Evolutionary conservation across 345 rosid genomes (phyloP).

Genomic region (Populus tremula): DNA sequence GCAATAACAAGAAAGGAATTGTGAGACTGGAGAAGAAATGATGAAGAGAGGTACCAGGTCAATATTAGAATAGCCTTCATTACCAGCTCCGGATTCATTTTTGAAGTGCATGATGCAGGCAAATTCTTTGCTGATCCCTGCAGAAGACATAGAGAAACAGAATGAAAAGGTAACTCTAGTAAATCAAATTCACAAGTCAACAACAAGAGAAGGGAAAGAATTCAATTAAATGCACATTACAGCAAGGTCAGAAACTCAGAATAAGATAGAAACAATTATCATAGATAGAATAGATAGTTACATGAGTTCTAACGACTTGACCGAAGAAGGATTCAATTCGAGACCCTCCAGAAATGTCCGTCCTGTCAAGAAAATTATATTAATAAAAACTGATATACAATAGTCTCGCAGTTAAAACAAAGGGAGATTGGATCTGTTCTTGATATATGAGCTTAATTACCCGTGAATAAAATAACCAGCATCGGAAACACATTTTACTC

Average conservation of each 20-base stretch:
- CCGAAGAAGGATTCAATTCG: constrained; percentile 54
- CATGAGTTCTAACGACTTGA: constrained; percentile 78
- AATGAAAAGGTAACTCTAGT: background rate
- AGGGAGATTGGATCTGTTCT: background rate
- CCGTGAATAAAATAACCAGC: constrained; percentile 87
- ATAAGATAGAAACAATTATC: background rate
- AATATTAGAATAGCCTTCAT: background rate
- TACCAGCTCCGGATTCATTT: constrained; percentile 66
- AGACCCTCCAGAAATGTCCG: constrained; percentile 66
- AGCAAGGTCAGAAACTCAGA: background rate
- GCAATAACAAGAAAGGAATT: constrained; percentile 16
- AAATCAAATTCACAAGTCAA: background rate
- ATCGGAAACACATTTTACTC: constrained; percentile 89
- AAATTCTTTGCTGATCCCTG: constrained; percentile 87
- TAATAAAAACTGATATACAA: background rate
- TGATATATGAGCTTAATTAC: constrained; percentile 43
- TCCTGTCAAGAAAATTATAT: constrained; percentile 39
- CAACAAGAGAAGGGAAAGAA: background rate
- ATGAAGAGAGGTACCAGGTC: background rate
- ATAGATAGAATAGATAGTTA: constrained; percentile 27
- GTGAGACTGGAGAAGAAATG: constrained; percentile 15
- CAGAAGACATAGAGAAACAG: background rate
- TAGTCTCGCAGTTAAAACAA: background rate
- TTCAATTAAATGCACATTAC: background rate
- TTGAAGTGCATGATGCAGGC: constrained; percentile 77